A percentile compares a stretch with the other conserved stretches of the same genome.
phyloP scores from a whole-genome alignment of 2,329 filamentous ascomycete species.

The Cryphonectria parasitica region DNA sequence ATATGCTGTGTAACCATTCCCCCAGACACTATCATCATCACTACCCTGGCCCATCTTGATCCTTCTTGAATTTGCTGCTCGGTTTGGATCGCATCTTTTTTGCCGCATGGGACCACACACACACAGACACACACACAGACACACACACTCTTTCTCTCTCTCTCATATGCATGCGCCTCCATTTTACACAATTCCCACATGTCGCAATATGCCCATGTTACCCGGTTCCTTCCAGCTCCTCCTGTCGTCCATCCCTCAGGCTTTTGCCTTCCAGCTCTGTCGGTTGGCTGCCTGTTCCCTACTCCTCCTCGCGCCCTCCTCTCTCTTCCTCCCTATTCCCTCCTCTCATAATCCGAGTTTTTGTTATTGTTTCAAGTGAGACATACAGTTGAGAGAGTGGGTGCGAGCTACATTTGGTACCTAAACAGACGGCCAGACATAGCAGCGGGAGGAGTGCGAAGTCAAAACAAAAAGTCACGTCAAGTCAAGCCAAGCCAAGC shows the following conservation, averaged over 20 bases:
- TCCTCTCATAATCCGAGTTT: background rate
- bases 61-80: background rate
- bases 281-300: slow-evolving; percentile 7
- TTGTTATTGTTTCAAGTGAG: slow-evolving; percentile 8
- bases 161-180: background rate
- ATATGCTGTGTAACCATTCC: background rate
- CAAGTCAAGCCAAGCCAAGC: background rate
- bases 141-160: too few species aligned
- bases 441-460: background rate
- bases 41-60: background rate
- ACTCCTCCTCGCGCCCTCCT: background rate
- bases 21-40: background rate
- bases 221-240: slow-evolving; percentile 14
- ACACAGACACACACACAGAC: background rate
- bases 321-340: background rate
- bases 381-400: background rate
- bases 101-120: background rate
- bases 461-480: background rate
- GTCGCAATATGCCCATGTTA: background rate
- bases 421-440: background rate
- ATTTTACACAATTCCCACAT: background rate
- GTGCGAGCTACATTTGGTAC: background rate
- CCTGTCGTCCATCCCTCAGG: slow-evolving; percentile 5
- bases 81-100: background rate
- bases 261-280: slow-evolving; percentile 8